Base-by-base conservation (phyloP, 306 rosid species). In the Morella rubra region DNA sequence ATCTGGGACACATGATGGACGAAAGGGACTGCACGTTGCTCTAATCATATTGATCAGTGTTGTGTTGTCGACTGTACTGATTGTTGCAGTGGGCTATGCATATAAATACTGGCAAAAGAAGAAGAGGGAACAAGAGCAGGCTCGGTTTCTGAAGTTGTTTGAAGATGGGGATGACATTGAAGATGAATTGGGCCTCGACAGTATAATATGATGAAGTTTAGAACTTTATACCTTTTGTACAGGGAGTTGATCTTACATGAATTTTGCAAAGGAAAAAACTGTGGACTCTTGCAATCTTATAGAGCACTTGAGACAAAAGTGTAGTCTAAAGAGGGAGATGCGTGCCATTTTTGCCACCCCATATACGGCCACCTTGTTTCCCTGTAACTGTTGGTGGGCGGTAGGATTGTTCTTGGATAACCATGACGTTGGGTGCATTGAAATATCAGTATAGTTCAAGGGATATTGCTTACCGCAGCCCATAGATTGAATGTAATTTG, bases 81-180 rank as follows among this genome's bases (percentile, higher is more conserved):
- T 80, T 66, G 6, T 86, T 18, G 91, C 90, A 68, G 74, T 80
- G 68, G 82, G 85, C 49, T 77, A 41, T 52, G 89, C 76, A 22
- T 89, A 81, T 82, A 94, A 90, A 79, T 88, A 81, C 81, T 90
- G 98, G 96, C 91, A 81, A 81, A 91, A 84, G 88, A 91, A 82
- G 85, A 84, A 76, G 85, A 89, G 93, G 73, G 82, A 86, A 79
- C 83, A 84, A 37, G 93, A 94, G 71, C 98, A 87, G 80, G 91
- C 93, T 77, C 86, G 96, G 84, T 87, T 91, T 74, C 42, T 90
- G 71, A 87, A 89, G 81, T 85, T 91, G 72, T 90, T 91, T 81
- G 97, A 91, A 79, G 91, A 89, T 32, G 93, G 80, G 55, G 96
- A 91, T 73, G 95, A 89, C 70, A 84, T 86, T 44, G 96, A 87